Conservation (phyloP, 1,284 basidiomycete species). For the Tilletiaria anomala region DNA sequence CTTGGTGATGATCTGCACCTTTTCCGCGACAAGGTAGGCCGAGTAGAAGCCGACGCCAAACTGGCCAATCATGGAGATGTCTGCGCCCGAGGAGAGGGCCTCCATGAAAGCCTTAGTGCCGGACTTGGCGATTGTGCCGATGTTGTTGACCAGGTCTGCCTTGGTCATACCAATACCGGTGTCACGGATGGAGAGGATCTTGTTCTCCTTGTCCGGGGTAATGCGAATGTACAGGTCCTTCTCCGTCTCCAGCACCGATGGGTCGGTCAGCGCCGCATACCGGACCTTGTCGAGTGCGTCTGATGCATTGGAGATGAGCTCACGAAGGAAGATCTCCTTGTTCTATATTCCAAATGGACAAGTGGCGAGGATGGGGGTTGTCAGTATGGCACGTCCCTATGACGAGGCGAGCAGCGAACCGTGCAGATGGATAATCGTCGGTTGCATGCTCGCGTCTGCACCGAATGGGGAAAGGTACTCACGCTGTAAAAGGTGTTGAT, state of each 20-base stretch:
- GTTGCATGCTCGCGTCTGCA: slow-evolving; percentile 17
- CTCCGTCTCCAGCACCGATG: slow-evolving; percentile 32
- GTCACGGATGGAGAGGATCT: slow-evolving; percentile 78
- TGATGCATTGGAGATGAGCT: slow-evolving; percentile 36
- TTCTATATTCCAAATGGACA: background rate
- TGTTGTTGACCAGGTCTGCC: slow-evolving; percentile 66
- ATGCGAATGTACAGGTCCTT: slow-evolving; percentile 40
- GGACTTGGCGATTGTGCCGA: slow-evolving; percentile 98
- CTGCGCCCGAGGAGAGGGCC: slow-evolving; percentile 81
- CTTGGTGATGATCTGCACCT: slow-evolving; percentile 96
- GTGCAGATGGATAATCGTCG: background rate
- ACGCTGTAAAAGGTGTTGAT: too few species aligned
- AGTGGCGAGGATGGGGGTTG: background rate
- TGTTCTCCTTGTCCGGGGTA: slow-evolving; percentile 70
- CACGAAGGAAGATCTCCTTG: slow-evolving; percentile 36
- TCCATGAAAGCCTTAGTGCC: slow-evolving; percentile 83
- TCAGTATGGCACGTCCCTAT: background rate
- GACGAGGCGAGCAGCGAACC: background rate
- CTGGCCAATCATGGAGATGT: slow-evolving; percentile 49
- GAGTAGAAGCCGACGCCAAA: slow-evolving; percentile 99
- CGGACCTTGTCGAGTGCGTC: slow-evolving; percentile 40
- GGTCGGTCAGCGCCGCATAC: slow-evolving; percentile 37
- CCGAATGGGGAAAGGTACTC: too few species aligned
- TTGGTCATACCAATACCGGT: slow-evolving; percentile 73
- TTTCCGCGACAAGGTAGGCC: slow-evolving; percentile 95